Evolutionary conservation across 495 filamentous ascomycete species (phyloP).

Genomic region (Bombardia bombarda): DNA sequence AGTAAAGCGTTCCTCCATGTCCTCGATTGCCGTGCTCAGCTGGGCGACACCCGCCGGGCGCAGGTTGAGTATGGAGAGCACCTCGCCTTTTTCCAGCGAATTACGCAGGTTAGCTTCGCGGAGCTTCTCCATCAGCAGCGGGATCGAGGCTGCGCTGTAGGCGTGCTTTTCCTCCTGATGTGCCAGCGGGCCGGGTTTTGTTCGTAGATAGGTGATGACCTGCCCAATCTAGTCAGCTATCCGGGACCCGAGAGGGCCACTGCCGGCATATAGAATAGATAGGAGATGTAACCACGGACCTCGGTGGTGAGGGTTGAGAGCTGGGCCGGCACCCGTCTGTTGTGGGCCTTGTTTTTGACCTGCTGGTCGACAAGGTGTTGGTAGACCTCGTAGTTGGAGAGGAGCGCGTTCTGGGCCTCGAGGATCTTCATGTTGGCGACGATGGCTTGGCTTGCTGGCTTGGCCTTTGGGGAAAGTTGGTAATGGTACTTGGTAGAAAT

Average conservation of each 20-base stretch:
- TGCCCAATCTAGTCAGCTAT: conserved; percentile 2
- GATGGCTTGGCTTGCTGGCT: not conserved
- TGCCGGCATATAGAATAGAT: too few relatives aligned
- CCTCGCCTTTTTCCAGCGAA: conserved; percentile 38
- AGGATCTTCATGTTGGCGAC: conserved; percentile 38
- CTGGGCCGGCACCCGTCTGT: conserved; percentile 33
- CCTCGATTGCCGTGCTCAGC: conserved; percentile 35
- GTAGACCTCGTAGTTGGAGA: conserved; percentile 44
- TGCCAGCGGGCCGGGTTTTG: conserved; percentile 32
- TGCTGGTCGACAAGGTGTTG: conserved; percentile 34
- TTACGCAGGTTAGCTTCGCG: conserved; percentile 19
- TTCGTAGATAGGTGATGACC: conserved; percentile 32
- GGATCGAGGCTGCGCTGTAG: conserved; percentile 24
- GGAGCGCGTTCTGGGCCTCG: conserved; percentile 35
- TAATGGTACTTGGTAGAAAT: too few relatives aligned
- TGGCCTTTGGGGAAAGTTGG: not conserved
- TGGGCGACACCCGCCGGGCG: conserved; percentile 27
- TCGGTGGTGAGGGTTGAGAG: conserved; percentile 24
- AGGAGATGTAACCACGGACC: conserved; percentile 10
- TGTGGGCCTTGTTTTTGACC: conserved; percentile 27
- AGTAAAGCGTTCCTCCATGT: conserved; percentile 36
- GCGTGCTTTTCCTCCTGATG: conserved; percentile 31
- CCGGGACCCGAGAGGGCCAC: too few relatives aligned
- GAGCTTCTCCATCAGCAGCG: conserved; percentile 28
- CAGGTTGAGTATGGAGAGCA: conserved; percentile 37